Evolutionary conservation across 164 flowering plant species (phyloP), one percentile per base, ranked within the genome.

Genomic region (Macadamia tetraphylla): DNA sequence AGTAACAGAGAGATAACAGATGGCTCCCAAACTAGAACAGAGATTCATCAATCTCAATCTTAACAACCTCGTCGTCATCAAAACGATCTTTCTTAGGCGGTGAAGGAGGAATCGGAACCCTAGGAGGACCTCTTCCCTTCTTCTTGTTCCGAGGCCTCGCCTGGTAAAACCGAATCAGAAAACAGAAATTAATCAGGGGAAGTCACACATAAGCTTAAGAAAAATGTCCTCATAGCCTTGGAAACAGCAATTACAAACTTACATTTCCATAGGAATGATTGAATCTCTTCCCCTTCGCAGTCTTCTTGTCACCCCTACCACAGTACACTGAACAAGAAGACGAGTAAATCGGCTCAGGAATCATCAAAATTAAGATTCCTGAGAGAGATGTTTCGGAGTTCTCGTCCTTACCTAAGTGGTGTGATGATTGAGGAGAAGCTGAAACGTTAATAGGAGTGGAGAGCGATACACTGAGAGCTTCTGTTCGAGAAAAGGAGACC

Each of bases 281-380:
- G 83, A 90, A 89, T 0, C 98, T 90, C 78, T 93, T 93, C 35
- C 98, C 98, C 67, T 72, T 87, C 6, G 87, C 95, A 9, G 98
- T 93, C 77, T 88, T 93, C 89, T 56, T 84, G 60, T 93, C 98
- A 13, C 98, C 98, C 80, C 96, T 79, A 14, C 96, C 96, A 65
- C 94, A 90, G 68, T 77, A 85, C 52, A 92, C 96, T 92, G 80
- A 65, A 63, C 14, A 58, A 40, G 12, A 52, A 57, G 3, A 7
- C 32, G 31, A 35, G 18, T 29, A 58, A 58, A 69, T 40, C 53
- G 42, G 6, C 18, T 42, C 49, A 46, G 13, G 56, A 6, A n/a
- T 42, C 29, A 18, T 8, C 35, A 46, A 29, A 35, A 35, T 35
- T 35, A 35, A 35, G 40, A 35, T 5, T 35, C 15, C 29, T 63